Evolutionary conservation across 192 early-diverging fungal species (phyloP), one percentile per base, ranked within the genome.

Genomic region (Phycomyces nitens): DNA sequence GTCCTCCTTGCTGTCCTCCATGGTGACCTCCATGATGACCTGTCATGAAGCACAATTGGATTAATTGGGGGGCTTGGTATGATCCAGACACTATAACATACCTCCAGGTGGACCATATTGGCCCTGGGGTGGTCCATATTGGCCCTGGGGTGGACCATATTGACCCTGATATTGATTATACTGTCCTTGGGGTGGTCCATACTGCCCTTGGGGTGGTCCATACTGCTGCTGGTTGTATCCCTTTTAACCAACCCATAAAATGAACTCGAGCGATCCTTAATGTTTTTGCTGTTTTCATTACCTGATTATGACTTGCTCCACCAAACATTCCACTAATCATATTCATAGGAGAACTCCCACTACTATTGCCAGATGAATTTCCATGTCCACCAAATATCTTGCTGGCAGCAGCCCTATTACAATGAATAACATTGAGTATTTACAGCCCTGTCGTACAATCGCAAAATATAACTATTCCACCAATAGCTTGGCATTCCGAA

Each of bases 391-490:
- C 44, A 47, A 47, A 47, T 47, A 59, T 59, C 12, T 41, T 59
- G 23, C 11, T 47, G 16, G 60, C 49, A 52, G 60, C 49, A 62
- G 49, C 44, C 1, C 60, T 62, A 62, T 22, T 26, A n/a, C 8
- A 10, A 16, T 16, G 23, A 50, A 39, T 38, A 62, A 21, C 2
- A 23, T 44, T 26, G 24, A 34, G 22, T 42, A 47, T 42, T 21
- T n/a, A 58, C 15, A n/a, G n/a, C n/a, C 42, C 18, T 43, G 22
- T 54, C 53, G 18, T 24, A 24, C 22, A 40, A 12, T 10, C 8
- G 15, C 0, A 44, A 6, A 14, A 15, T 56, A 15, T 18, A 11
- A 41, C 20, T 58, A 21, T 50, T 50, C 16, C 49, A 7, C 29
- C 29, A 34, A 34, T 34, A 34, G 29, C 29, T 34, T 34, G 29